Conservation (phyloP, 225 moss, liverwort and hornwort species). For the Takakia lepidozioides region DNA sequence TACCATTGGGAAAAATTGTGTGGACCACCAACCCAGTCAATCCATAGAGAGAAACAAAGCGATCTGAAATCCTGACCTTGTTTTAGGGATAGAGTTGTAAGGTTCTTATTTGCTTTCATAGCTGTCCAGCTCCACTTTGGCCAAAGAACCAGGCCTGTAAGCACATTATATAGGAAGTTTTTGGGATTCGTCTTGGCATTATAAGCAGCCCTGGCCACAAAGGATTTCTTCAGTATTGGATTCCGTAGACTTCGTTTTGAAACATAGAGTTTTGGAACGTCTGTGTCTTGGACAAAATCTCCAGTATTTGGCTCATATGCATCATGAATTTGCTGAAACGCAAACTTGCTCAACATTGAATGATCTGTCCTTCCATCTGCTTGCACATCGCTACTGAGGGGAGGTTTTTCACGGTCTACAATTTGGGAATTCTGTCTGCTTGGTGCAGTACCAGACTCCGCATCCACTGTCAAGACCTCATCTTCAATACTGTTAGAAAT, state of each 20-base stretch:
- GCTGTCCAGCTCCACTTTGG: constrained; percentile 81
- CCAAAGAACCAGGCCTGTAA: constrained; percentile 65
- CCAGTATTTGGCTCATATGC: constrained; percentile 3
- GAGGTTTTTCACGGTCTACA: no score
- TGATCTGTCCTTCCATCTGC: constrained; percentile 13
- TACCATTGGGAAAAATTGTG: no score
- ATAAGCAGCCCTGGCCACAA: constrained; percentile 69
- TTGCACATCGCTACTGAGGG: no score
- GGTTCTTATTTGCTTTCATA: constrained; percentile 33
- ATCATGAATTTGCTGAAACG: constrained; percentile 32
- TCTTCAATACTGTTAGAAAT: no score
- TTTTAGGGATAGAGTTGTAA: constrained; percentile 57
- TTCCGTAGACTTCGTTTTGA: constrained; percentile 40
- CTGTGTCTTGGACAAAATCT: not conserved
- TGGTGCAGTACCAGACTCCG: no score
- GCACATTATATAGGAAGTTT: constrained; percentile 48
- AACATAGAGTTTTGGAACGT: not conserved
- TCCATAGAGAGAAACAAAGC: no score
- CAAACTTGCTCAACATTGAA: constrained; percentile 6
- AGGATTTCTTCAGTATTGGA: constrained; percentile 56
- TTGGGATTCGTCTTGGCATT: constrained; percentile 46
- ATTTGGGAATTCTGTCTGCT: no score
- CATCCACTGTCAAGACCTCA: no score
- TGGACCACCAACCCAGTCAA: no score
- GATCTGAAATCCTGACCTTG: no score